These are phyloP conservation scores for Purpureocillium takamizusanense DNA, from an alignment of 2,329 filamentous ascomycete species.

Conservation along the genomic window DNA sequence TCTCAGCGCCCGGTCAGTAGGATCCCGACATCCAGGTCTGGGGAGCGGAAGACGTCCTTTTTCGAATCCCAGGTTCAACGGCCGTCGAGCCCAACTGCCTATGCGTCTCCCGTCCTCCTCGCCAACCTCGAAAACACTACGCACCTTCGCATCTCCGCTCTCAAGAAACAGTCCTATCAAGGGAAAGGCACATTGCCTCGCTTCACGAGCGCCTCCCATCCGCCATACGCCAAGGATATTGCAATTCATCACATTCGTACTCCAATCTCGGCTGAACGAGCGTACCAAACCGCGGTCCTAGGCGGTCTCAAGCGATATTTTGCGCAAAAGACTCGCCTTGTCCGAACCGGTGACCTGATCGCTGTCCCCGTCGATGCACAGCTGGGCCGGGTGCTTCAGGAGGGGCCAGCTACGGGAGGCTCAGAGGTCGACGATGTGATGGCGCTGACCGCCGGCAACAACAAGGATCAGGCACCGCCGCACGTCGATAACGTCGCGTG, in stretches of 20 bases:
- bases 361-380: slow-evolving; percentile 83
- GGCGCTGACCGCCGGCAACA: slow-evolving; percentile 36
- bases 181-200: slow-evolving; percentile 45
- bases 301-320: slow-evolving; percentile 85
- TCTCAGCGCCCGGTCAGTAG: slow-evolving; percentile 51
- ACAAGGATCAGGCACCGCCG: slow-evolving; percentile 14
- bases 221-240: slow-evolving; percentile 62
- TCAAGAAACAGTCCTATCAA: slow-evolving; percentile 44
- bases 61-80: slow-evolving; percentile 60
- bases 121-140: slow-evolving; percentile 74
- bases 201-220: slow-evolving; percentile 44
- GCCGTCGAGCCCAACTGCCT: slow-evolving; percentile 50
- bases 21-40: slow-evolving; percentile 45
- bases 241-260: slow-evolving; percentile 84
- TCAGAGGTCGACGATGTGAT: slow-evolving; percentile 64
- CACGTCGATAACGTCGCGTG: slow-evolving; percentile 64
- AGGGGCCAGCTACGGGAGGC: slow-evolving; percentile 50
- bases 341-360: slow-evolving; percentile 81
- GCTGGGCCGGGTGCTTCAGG: slow-evolving; percentile 73
- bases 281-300: slow-evolving; percentile 77
- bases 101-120: slow-evolving; percentile 77
- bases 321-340: slow-evolving; percentile 68
- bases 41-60: slow-evolving; percentile 48
- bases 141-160: slow-evolving; percentile 69
- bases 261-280: slow-evolving; percentile 76